phyloP scores from a whole-genome alignment of 2,329 filamentous ascomycete genomes.

The Leptographium galeiforme region DNA sequence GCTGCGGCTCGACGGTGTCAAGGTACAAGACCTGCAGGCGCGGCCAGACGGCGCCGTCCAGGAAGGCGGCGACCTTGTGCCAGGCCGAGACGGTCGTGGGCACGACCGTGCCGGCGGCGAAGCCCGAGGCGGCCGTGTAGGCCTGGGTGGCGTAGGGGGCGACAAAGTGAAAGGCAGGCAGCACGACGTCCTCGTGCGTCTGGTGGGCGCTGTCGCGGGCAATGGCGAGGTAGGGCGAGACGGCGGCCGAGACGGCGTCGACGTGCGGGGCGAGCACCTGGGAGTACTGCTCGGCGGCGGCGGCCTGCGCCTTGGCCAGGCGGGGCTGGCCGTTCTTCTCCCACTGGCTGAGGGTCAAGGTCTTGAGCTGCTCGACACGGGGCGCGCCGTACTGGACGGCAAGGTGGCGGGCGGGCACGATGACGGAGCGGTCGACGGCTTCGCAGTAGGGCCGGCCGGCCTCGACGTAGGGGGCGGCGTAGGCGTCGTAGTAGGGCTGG shows the following conservation, averaged over 20 bases:
- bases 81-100: conserved; percentile 61
- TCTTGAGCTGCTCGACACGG: conserved; percentile 51
- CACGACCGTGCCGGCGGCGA: conserved; percentile 55
- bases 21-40: conserved; percentile 67
- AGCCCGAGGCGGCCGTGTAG: conserved; percentile 52
- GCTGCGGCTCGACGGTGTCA: conserved; percentile 89
- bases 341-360: conserved; percentile 62
- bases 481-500: conserved; percentile 72
- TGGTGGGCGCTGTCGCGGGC: conserved; percentile 49
- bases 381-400: conserved; percentile 65
- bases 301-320: conserved; percentile 48
- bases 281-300: conserved; percentile 55
- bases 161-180: conserved; percentile 51
- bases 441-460: conserved; percentile 63
- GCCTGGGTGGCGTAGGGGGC: conserved; percentile 59
- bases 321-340: conserved; percentile 64
- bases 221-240: conserved; percentile 61
- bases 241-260: conserved; percentile 38
- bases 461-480: conserved; percentile 73
- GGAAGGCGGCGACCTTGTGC: conserved; percentile 54
- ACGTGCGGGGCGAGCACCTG: conserved; percentile 62
- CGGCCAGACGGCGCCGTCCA: conserved; percentile 69
- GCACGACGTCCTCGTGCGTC: conserved; percentile 57
- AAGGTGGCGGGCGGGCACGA: conserved; percentile 54
- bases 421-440: conserved; percentile 45